A percentile compares a stretch with the other conserved stretches of the same genome.
Conservation (phyloP, 202 grass and related monocot species). For the Setaria italica region DNA sequence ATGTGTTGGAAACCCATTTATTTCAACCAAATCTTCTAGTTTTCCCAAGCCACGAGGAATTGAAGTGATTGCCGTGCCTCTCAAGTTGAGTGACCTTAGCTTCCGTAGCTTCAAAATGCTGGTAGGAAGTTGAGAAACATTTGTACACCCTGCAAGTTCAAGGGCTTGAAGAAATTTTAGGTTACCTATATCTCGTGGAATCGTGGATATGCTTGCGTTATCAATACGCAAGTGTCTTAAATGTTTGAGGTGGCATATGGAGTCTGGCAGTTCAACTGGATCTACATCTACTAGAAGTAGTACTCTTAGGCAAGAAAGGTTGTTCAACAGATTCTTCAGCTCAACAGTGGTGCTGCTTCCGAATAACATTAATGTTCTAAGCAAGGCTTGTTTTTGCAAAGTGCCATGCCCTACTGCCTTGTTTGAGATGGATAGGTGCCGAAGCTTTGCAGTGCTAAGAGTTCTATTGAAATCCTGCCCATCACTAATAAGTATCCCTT, state of each 20-base stretch:
- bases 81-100: neutral
- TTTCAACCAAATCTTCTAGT: neutral
- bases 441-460: too few species aligned
- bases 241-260: conserved; percentile 21
- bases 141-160: fast-evolving
- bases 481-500: too few species aligned
- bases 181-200: conserved; percentile 13
- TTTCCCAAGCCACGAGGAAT: conserved; percentile 22
- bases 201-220: neutral
- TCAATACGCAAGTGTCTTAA: neutral
- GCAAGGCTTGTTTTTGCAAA: too few species aligned
- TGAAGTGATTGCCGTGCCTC: neutral
- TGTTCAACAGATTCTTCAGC: neutral
- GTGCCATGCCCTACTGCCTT: too few species aligned
- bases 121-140: conserved; percentile 4
- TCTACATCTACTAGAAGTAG: neutral
- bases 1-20: neutral
- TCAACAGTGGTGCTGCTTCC: neutral
- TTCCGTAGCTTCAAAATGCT: neutral
- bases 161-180: conserved; percentile 10
- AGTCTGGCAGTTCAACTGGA: neutral
- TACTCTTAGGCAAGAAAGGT: conserved; percentile 24
- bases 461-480: too few species aligned
- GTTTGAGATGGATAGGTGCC: too few species aligned
- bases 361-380: too few species aligned